phyloP scores from a whole-genome alignment of 2,329 filamentous ascomycete species.

The Verticillium alfalfae region DNA sequence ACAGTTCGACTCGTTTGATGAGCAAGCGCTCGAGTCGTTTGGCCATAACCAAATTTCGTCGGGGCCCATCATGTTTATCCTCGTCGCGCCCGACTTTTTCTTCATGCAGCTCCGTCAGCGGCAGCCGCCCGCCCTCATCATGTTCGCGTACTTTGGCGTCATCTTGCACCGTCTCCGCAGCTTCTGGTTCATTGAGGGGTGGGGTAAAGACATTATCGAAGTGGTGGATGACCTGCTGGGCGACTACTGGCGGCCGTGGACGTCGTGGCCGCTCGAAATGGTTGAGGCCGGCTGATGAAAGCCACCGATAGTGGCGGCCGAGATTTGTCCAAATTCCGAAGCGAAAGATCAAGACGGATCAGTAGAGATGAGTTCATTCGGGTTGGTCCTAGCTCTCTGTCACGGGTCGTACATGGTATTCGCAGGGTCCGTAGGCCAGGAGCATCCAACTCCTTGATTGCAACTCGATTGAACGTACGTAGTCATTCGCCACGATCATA shows the following conservation, averaged over 20 bases:
- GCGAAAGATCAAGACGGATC: no score
- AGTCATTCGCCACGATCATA: no score
- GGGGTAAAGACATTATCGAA: conserved; percentile 13
- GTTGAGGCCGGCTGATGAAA: background rate
- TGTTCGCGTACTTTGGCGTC: conserved; percentile 13
- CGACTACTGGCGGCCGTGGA: conserved; percentile 11
- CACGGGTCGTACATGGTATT: no score
- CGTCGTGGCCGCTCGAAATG: conserved; percentile 6
- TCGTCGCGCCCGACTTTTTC: conserved; percentile 10
- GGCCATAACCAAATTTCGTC: conserved; percentile 13
- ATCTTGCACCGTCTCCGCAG: conserved; percentile 6
- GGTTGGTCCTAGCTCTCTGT: no score
- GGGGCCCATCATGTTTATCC: conserved; percentile 11
- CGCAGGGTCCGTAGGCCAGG: no score
- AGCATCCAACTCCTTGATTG: no score
- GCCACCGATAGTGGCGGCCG: no score
- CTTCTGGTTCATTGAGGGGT: conserved; percentile 12
- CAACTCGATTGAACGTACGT: no score
- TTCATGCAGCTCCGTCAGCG: conserved; percentile 14
- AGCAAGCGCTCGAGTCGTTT: conserved; percentile 1
- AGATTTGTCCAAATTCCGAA: no score
- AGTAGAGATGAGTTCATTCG: no score
- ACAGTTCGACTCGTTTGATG: conserved; percentile 11
- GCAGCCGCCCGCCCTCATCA: conserved; percentile 12
- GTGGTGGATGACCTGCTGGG: conserved; percentile 13